These are phyloP conservation scores for Chaetomium globosum DNA, from an alignment of 2,329 filamentous ascomycete genomes.

Conservation along the genomic window DNA sequence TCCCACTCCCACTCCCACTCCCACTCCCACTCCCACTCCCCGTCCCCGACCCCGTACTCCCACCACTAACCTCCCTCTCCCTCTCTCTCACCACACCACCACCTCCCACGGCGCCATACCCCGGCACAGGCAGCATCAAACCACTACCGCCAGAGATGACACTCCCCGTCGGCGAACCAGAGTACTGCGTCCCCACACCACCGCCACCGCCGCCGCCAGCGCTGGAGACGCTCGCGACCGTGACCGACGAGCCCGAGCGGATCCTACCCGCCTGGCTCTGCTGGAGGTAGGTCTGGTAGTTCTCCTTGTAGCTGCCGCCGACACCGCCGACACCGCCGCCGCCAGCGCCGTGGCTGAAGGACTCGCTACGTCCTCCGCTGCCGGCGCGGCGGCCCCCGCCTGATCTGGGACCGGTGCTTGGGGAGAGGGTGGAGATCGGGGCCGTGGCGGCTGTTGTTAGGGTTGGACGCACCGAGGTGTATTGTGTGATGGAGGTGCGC, in stretches of 20 bases:
- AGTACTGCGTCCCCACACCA: conserved; percentile 18
- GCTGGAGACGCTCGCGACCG: conserved; percentile 22
- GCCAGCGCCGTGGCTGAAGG: conserved; percentile 12
- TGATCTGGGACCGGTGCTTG: background rate
- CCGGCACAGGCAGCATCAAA: conserved; percentile 16
- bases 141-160: conserved; percentile 7
- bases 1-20: background rate
- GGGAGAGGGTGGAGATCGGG: conserved; percentile 16
- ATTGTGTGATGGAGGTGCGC: conserved; percentile 35
- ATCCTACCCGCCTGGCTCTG: conserved; percentile 27
- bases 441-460: conserved; percentile 32
- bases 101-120: conserved; percentile 11
- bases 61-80: conserved; percentile 10
- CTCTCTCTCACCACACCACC: background rate
- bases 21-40: conserved; percentile 9
- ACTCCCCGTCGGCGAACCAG: conserved; percentile 28
- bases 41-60: background rate
- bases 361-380: conserved; percentile 22
- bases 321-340: background rate
- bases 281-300: conserved; percentile 18
- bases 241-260: conserved; percentile 34
- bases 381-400: background rate
- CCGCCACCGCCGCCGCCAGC: conserved; percentile 6
- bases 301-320: conserved; percentile 37
- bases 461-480: conserved; percentile 37